A percentile compares a stretch with the other conserved stretches of the same genome.
phyloP scores from a whole-genome alignment of 73 alveolate species.

The Diophrys appendiculata region DNA sequence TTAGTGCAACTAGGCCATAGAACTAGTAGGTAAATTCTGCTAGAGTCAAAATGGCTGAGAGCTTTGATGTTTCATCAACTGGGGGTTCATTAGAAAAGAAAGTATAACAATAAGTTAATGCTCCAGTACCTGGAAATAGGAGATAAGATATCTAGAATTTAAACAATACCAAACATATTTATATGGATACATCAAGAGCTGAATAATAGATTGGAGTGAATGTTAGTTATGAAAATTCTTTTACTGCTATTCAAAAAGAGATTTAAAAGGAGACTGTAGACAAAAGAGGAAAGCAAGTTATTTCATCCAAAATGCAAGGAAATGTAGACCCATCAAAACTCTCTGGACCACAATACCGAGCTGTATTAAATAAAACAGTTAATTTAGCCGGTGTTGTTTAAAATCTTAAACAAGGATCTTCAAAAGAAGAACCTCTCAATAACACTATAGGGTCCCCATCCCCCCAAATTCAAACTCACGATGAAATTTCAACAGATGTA shows the following conservation, averaged over 20 bases:
- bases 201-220: slow-evolving; percentile 62
- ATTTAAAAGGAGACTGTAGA: slow-evolving; percentile 58
- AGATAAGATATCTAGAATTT: not conserved
- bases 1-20: not conserved
- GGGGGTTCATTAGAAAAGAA: slow-evolving; percentile 12
- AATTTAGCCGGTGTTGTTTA: not conserved
- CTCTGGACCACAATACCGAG: not conserved
- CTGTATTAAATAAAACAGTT: not conserved
- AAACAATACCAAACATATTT: slow-evolving; percentile 14
- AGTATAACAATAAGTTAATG: not conserved
- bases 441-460: too few species aligned
- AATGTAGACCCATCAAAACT: not conserved
- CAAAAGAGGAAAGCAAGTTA: slow-evolving; percentile 21
- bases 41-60: slow-evolving; percentile 1
- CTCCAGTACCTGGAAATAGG: not conserved
- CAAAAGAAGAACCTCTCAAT: not conserved
- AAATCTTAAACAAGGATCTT: not conserved
- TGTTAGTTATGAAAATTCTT: slow-evolving; percentile 60
- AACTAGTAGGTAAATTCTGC: not conserved
- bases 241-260: slow-evolving; percentile 58
- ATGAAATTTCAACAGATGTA: not conserved
- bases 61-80: slow-evolving; percentile 5
- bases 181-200: slow-evolving; percentile 57
- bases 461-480: too few species aligned
- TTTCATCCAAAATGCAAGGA: slow-evolving; percentile 13